Evolutionary conservation across 768 basidiomycete genomes (phyloP).

Genomic region (Pleurotus giganteus): DNA sequence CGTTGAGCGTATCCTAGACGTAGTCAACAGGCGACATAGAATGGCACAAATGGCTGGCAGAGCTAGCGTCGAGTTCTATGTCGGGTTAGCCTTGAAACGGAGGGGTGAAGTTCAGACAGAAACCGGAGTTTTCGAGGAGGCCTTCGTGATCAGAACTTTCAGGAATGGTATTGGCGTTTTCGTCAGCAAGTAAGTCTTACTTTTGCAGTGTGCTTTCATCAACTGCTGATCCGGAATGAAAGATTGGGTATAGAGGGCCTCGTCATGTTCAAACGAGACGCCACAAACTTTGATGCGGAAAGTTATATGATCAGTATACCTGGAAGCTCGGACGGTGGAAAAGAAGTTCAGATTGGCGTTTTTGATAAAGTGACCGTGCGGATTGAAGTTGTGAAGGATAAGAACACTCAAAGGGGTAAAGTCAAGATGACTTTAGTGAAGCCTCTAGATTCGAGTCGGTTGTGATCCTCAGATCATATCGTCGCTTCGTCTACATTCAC

Average conservation of each 20-base stretch:
- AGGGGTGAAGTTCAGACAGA: conserved; percentile 42
- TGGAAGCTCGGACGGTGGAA: conserved; percentile 21
- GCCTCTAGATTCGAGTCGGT: conserved; percentile 55
- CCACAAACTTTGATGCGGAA: conserved; percentile 84
- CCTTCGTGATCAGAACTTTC: conserved; percentile 92
- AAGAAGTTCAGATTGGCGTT: conserved; percentile 68
- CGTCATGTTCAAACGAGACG: conserved; percentile 87
- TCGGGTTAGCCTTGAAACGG: conserved; percentile 85
- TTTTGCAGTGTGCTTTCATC: background rate
- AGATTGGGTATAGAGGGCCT: conserved; percentile 94
- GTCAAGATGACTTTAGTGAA: conserved; percentile 80
- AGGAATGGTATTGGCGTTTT: conserved; percentile 97
- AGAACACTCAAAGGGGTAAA: conserved; percentile 85
- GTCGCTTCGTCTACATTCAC: background rate
- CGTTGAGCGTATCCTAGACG: conserved; percentile 82
- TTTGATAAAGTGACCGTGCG: conserved; percentile 94
- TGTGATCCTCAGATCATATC: conserved; percentile 24
- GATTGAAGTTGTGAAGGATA: conserved; percentile 92
- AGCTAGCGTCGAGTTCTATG: conserved; percentile 97
- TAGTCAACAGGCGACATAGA: conserved; percentile 88
- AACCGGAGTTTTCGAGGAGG: conserved; percentile 67
- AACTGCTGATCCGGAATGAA: conserved; percentile 5
- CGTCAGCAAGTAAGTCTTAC: conserved; percentile 74
- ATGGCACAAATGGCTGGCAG: conserved; percentile 98
- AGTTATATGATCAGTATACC: conserved; percentile 83